A percentile compares a stretch with the other conserved stretches of the same genome.
Conservation (phyloP, 192 early-diverging fungal genomes). For the Bifiguratus adelaidae region DNA sequence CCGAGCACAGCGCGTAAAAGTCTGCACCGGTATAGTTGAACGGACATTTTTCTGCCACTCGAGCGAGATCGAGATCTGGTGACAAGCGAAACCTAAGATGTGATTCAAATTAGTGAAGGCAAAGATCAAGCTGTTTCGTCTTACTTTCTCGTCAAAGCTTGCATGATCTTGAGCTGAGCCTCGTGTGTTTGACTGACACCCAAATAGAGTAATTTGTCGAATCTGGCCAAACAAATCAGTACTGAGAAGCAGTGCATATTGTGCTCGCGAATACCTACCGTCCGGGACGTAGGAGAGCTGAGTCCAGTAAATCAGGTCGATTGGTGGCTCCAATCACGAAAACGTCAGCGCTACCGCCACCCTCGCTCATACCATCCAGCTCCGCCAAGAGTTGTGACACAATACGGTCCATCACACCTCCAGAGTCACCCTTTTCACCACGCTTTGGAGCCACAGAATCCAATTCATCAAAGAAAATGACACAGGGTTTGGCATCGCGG, state of each 20-base stretch:
- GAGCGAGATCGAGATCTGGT: slow-evolving; percentile 60
- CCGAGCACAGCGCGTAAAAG: slow-evolving; percentile 96
- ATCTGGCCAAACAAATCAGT: slow-evolving; percentile 26
- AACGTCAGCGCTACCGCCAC: slow-evolving; percentile 54
- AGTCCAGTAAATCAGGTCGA: slow-evolving; percentile 92
- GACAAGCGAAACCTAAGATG: slow-evolving; percentile 67
- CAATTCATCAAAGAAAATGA: slow-evolving; percentile 98
- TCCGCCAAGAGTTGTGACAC: slow-evolving; percentile 94
- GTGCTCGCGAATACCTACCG: slow-evolving; percentile 26
- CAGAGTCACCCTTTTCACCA: slow-evolving; percentile 95
- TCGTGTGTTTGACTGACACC: slow-evolving; percentile 90
- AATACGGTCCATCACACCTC: slow-evolving; percentile 99
- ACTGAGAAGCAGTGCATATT: background rate
- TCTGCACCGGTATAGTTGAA: slow-evolving; percentile 96
- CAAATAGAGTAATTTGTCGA: slow-evolving; percentile 95
- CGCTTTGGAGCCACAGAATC: slow-evolving; percentile 97
- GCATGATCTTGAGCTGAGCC: slow-evolving; percentile 75
- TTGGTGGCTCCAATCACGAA: slow-evolving; percentile 99
- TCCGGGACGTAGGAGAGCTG: slow-evolving; percentile 88
- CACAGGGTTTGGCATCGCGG: slow-evolving; percentile 93
- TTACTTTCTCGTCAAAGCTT: slow-evolving; percentile 89
- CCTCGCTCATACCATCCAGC: slow-evolving; percentile 83
- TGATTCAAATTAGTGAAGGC: background rate
- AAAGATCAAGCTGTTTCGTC: background rate
- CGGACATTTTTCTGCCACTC: slow-evolving; percentile 77